Evolutionary conservation across 306 rosid genomes (phyloP).

Genomic region (Citrullus amarus): DNA sequence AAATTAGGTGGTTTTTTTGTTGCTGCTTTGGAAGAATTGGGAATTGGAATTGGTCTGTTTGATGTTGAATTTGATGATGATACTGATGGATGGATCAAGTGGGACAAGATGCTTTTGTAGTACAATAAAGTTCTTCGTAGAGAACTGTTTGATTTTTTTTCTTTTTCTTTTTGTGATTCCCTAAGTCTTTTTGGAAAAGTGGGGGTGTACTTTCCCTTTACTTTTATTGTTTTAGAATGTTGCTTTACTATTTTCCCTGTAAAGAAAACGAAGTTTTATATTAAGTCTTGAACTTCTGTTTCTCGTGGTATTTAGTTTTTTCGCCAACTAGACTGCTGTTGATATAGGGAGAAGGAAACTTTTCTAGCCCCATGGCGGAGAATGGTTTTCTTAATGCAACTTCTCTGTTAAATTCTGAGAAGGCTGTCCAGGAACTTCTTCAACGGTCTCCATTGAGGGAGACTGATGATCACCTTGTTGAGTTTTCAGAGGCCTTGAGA

Average conservation of each 20-base stretch:
- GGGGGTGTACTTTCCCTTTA: background rate
- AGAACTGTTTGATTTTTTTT: background rate
- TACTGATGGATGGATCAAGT: background rate
- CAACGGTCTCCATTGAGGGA: slow-evolving; percentile 50
- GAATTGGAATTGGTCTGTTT: background rate
- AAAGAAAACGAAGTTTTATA: background rate
- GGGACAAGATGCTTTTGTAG: background rate
- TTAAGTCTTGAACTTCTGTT: background rate
- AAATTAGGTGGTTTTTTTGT: background rate
- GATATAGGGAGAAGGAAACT: slow-evolving; percentile 45
- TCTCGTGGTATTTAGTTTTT: background rate
- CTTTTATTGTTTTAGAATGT: background rate
- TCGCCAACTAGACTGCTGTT: slow-evolving; percentile 16
- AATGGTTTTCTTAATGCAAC: slow-evolving; percentile 48
- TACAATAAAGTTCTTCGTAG: background rate
- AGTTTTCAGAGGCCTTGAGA: slow-evolving; percentile 95
- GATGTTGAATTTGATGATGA: background rate
- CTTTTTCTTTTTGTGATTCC: background rate
- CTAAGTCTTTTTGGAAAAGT: background rate
- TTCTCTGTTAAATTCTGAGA: slow-evolving; percentile 59
- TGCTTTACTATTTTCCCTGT: background rate
- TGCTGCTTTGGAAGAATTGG: background rate
- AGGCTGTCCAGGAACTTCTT: slow-evolving; percentile 70
- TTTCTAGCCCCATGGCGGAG: slow-evolving; percentile 42
- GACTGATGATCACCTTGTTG: slow-evolving; percentile 79